phyloP scores from a whole-genome alignment of 75 land plant species.

The Azolla pinnata region DNA sequence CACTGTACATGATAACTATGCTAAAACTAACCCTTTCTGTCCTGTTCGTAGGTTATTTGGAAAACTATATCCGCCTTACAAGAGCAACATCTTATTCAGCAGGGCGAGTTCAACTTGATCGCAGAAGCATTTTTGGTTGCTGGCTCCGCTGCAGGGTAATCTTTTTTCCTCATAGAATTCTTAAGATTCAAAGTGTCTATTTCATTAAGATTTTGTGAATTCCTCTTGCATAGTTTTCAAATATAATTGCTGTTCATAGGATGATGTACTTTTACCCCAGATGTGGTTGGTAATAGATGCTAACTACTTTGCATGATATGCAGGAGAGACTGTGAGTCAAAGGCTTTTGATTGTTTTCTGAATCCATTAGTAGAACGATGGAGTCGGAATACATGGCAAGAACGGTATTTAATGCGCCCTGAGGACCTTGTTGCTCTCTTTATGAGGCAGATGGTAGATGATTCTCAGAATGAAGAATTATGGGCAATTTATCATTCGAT shows the following conservation, averaged over 20 bases:
- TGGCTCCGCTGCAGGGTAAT: slow-evolving; percentile 92
- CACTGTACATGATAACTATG: no score
- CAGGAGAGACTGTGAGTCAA: slow-evolving; percentile 18
- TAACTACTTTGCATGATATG: not conserved
- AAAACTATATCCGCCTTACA: slow-evolving; percentile 65
- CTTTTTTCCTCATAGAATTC: not conserved
- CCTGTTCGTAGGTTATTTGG: slow-evolving; percentile 54
- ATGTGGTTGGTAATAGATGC: no score
- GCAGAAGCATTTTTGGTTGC: slow-evolving; percentile 89
- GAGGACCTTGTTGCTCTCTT: slow-evolving; percentile 46
- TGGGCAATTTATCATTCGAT: slow-evolving; percentile 94
- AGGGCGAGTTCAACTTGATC: slow-evolving; percentile 74
- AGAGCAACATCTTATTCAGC: slow-evolving; percentile 53
- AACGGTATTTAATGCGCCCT: slow-evolving; percentile 56
- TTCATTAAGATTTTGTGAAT: not conserved
- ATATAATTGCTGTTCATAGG: no score
- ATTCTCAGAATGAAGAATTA: slow-evolving; percentile 43
- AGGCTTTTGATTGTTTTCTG: slow-evolving; percentile 81
- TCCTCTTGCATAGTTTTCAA: not conserved
- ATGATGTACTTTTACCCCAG: not conserved
- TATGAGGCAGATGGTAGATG: slow-evolving; percentile 4
- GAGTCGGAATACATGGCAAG: slow-evolving; percentile 70
- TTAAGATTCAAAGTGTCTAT: not conserved
- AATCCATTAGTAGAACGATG: slow-evolving; percentile 77
- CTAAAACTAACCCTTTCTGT: not conserved